Base-by-base conservation (phyloP, 805 yeast genomes). In the Yamadazyma nakazawae region DNA sequence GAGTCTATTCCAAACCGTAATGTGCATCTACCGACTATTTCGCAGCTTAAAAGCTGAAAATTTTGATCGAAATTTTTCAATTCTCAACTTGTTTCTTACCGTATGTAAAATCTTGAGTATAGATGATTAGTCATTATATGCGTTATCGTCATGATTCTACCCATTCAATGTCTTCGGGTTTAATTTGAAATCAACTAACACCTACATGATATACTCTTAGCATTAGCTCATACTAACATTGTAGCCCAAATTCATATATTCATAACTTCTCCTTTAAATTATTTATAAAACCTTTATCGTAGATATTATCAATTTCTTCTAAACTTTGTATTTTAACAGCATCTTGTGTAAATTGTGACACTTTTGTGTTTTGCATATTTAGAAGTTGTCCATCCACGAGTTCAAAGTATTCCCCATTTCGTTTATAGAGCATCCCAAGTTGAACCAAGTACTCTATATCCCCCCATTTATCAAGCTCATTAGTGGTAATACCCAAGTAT, bases 381-480 rank as follows among this genome's bases (percentile, higher is more conserved):
- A 53, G 34, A 8, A 53, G 31, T n/a, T 43, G 38, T 16, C 26
- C 38, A 17, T 42, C 51, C 1, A 39, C 49, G 28, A 13, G 53
- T 45, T 68, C 70, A 19, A 63, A 63, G 41, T 59, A 63, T 21
- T 54, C 53, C 14, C 51, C 48, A 3, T 39, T 46, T 14, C 26
- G n/a, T 36, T 51, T 54, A 51, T 61, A 72, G 2, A 75, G 59
- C 6, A 60, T 38, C 0, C 62, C 59, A 8, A 58, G 28, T 13
- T 54, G 40, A 2, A 72, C 55, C 47, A 80, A 67, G 41, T 77
- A 75, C 45, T 81, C 81, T 12, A 87, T 71, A 3, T 74, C 80
- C 16, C 68, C 77, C 95, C 95, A 87, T 58, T 87, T 87, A 42
- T 72, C 80, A 14, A 78, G 67, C 62, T 87, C 96, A 56, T 84